These are phyloP conservation scores for Aspergillus sclerotioniger DNA, from an alignment of 495 filamentous ascomycete genomes.

Conservation along the genomic window DNA sequence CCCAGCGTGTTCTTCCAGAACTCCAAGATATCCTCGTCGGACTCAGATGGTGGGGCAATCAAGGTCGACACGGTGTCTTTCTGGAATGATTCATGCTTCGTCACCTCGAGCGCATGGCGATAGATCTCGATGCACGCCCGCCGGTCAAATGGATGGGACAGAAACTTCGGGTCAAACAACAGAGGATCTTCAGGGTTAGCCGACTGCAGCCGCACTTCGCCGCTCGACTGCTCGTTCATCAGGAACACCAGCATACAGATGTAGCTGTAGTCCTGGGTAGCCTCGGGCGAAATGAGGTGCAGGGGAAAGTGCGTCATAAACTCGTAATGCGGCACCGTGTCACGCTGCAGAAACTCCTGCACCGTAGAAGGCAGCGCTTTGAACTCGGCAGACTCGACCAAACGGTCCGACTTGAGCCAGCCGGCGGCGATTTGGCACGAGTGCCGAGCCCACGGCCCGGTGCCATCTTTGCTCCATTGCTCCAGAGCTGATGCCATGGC, in stretches of 20 bases:
- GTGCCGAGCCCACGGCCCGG: conserved; percentile 42
- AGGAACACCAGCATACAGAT: conserved; percentile 27
- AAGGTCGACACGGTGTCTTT: conserved; percentile 44
- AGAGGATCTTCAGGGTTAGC: conserved; percentile 54
- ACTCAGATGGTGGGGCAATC: conserved; percentile 44
- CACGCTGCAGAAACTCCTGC: conserved; percentile 36
- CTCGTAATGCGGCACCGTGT: conserved; percentile 50
- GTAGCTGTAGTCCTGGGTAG: conserved; percentile 34
- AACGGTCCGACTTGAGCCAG: conserved; percentile 51
- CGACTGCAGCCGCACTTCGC: conserved; percentile 54
- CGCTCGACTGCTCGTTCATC: conserved; percentile 43
- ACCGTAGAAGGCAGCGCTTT: conserved; percentile 36
- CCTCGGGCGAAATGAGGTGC: conserved; percentile 26
- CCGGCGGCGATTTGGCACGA: conserved; percentile 45
- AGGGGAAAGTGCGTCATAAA: conserved; percentile 35
- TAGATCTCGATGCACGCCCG: conserved; percentile 53
- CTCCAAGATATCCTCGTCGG: conserved; percentile 56
- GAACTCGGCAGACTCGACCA: conserved; percentile 42
- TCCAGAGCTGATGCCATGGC: conserved; percentile 41
- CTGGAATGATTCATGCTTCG: conserved; percentile 42
- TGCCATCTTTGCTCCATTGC: conserved; percentile 47
- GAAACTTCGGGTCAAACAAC: conserved; percentile 55
- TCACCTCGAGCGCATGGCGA: conserved; percentile 43
- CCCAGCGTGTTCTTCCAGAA: conserved; percentile 37
- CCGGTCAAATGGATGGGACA: conserved; percentile 56